These are phyloP conservation scores for Ambrosia trifida DNA, from an alignment of 129 eudicot species.

Conservation along the genomic window DNA sequence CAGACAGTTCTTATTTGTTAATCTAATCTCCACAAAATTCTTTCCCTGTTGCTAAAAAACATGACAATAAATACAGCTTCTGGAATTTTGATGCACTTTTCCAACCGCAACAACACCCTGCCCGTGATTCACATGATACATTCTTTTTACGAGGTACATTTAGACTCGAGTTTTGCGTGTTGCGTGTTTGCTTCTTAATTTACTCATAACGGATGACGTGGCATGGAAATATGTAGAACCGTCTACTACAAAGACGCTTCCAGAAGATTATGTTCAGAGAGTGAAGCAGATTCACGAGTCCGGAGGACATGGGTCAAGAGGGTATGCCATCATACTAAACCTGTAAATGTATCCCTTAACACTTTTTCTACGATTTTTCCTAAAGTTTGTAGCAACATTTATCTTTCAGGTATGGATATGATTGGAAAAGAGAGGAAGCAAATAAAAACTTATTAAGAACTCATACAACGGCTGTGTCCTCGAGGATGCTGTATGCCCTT, in stretches of 20 bases:
- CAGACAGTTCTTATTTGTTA: background rate
- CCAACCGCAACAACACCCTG: slow-evolving; percentile 99
- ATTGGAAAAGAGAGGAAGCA: slow-evolving; percentile 93
- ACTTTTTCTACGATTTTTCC: background rate
- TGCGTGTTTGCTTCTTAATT: background rate
- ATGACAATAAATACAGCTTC: slow-evolving; percentile 49
- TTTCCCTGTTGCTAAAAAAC: background rate
- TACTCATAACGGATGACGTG: slow-evolving; percentile 16
- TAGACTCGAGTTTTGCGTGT: background rate
- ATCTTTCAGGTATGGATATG: slow-evolving; percentile 70
- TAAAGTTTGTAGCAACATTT: background rate
- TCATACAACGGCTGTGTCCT: slow-evolving; percentile 93
- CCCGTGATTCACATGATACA: slow-evolving; percentile 99
- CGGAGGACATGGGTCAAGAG: slow-evolving; percentile 95
- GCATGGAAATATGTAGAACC: slow-evolving; percentile 55
- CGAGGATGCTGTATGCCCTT: slow-evolving; percentile 86
- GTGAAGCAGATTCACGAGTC: slow-evolving; percentile 85
- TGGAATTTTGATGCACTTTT: slow-evolving; percentile 98
- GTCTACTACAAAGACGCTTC: slow-evolving; percentile 79
- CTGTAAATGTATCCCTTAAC: background rate
- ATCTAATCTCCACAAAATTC: background rate
- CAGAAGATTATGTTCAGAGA: slow-evolving; percentile 91
- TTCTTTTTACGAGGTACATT: slow-evolving; percentile 80
- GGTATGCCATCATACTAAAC: slow-evolving; percentile 46
- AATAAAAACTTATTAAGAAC: slow-evolving; percentile 81